Base-by-base conservation (phyloP, 2,329 filamentous ascomycete species). In the Gremmenia infestans region DNA sequence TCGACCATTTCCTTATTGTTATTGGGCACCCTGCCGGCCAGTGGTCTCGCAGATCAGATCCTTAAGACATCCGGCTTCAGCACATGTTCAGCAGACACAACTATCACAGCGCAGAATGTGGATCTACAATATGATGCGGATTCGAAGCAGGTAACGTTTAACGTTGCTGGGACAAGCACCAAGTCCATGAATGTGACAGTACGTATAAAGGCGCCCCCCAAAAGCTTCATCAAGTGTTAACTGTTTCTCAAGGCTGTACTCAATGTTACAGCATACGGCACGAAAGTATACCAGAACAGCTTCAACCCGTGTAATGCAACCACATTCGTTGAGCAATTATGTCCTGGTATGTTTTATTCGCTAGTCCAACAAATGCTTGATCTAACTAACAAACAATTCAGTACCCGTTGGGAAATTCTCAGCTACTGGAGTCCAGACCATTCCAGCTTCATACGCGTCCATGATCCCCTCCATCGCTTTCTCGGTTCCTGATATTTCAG, bases 401-500 rank as follows among this genome's bases (percentile, higher is more conserved):
- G 87, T 97, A 8, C 91, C 92, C 12, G 76, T 78, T 4, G 88
- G 89, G 23, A 74, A 72, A 5, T 99, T 97, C 67, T 73, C 82
- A 14, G 91, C 93, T 7, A 74, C 76, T 45, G 93, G 91, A 48
- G 75, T 74, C 3, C 87, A 94, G 70, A 72, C 77, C 32, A 88
- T 99, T 40, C 88, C 91, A 15, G 73, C 81, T 0, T 68, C 85
- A 58, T 93, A 86, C 68, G 85, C 89, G 54, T 79, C 79, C 53
- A 74, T 88, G 73, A 93, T 99, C 42, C 94, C 94, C 1, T 76
- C 83, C 2, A 96, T 99, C 63, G 93, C 93, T 12, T 99, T 97
- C 75, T 81, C 83, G 58, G 79, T 99, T 35, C 94, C 94, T 50
- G 92, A 99, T 70, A 87, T 99, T 64, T 87, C 93, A 54, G 93